phyloP scores from a whole-genome alignment of 2,329 filamentous ascomycete genomes.

The Paraphoma chrysanthemicola region DNA sequence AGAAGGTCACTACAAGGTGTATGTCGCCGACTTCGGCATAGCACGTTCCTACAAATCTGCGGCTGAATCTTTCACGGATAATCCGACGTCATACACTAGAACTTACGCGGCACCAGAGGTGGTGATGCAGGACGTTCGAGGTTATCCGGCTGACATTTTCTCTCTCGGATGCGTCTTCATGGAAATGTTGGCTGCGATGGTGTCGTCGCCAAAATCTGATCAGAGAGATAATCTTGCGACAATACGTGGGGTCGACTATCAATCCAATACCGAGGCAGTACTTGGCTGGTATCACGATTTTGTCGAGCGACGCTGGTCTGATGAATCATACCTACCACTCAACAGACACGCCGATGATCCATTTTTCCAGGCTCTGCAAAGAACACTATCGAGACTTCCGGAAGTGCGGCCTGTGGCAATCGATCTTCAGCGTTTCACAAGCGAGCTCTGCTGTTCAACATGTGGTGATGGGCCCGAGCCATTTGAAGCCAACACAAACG shows the following conservation, averaged over 20 bases:
- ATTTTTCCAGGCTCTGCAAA: background rate
- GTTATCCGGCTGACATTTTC: slow-evolving; percentile 27
- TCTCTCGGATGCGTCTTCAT: slow-evolving; percentile 32
- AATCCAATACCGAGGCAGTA: background rate
- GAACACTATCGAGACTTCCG: background rate
- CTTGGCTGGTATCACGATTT: background rate
- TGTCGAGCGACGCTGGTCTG: background rate
- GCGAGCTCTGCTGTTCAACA: background rate
- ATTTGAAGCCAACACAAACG: background rate
- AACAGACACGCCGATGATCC: background rate
- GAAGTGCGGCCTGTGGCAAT: background rate
- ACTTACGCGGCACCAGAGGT: slow-evolving; percentile 35
- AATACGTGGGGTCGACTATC: background rate
- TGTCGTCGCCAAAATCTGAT: background rate
- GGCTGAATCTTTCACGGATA: slow-evolving; percentile 3
- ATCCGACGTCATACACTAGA: slow-evolving; percentile 20
- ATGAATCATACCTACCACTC: background rate
- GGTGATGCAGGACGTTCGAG: slow-evolving; percentile 15
- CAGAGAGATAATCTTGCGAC: background rate
- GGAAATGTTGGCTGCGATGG: slow-evolving; percentile 20
- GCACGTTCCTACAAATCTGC: slow-evolving; percentile 21
- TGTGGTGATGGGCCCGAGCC: background rate
- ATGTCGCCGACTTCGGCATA: slow-evolving; percentile 36
- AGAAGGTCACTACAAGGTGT: slow-evolving; percentile 13
- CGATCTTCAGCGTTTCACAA: background rate